A percentile compares a stretch with the other conserved stretches of the same genome.
Evolutionary conservation across 73 alveolate species (phyloP).

Genomic region (Stentor coeruleus): DNA sequence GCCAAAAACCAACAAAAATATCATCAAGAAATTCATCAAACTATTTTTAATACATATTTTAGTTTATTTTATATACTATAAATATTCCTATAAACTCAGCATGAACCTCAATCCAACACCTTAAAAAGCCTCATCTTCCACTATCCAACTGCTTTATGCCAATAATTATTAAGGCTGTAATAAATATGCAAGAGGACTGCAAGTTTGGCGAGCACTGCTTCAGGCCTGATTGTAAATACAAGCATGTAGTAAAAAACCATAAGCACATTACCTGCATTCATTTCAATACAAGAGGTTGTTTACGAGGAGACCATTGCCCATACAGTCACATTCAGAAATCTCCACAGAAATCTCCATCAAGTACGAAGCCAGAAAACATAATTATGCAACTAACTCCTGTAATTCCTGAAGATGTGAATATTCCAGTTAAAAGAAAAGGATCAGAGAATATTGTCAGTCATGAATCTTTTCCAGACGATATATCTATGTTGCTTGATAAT

Average conservation of each 20-base stretch:
- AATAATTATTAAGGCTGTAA: too few relatives aligned
- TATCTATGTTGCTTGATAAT: background rate
- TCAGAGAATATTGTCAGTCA: background rate
- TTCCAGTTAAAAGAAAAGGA: background rate
- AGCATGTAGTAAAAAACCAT: background rate
- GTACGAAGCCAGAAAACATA: too few relatives aligned
- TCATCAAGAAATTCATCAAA: too few relatives aligned
- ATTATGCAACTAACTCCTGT: background rate
- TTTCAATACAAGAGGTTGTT: slow-evolving; percentile 7
- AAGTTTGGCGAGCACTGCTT: background rate
- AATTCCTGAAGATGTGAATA: background rate
- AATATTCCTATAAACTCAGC: too few relatives aligned
- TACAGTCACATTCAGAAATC: slow-evolving; percentile 16
- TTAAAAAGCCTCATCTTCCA: too few relatives aligned
- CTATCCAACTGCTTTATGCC: too few relatives aligned
- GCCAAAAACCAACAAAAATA: too few relatives aligned
- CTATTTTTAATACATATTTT: too few relatives aligned
- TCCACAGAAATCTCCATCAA: background rate
- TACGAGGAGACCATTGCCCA: slow-evolving; percentile 20
- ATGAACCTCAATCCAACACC: too few relatives aligned
- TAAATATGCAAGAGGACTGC: slow-evolving; percentile 10
- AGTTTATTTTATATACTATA: too few relatives aligned
- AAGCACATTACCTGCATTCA: background rate
- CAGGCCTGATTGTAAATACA: slow-evolving; percentile 18
- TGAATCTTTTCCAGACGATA: background rate